A percentile compares a stretch with the other conserved stretches of the same genome.
These are phyloP conservation scores for Blechomonas ayalai DNA, from an alignment of 208 protist species.

Conservation along the genomic window DNA sequence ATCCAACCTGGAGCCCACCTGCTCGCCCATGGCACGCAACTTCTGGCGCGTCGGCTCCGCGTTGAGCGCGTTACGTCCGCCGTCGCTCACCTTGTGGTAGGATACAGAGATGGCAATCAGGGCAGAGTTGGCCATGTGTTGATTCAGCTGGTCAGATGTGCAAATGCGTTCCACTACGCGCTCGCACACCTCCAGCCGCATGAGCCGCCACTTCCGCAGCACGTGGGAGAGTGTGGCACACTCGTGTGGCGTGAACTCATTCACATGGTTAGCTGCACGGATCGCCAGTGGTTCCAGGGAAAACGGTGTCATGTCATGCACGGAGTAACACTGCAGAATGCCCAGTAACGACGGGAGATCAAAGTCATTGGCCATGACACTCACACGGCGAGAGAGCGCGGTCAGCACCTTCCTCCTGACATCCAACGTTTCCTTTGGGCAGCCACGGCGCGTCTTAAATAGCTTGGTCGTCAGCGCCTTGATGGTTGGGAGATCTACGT, in stretches of 20 bases:
- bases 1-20: slow-evolving; percentile 66
- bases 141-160: slow-evolving; percentile 66
- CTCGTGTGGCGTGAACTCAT: slow-evolving; percentile 81
- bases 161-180: slow-evolving; percentile 75
- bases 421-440: slow-evolving; percentile 72
- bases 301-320: slow-evolving; percentile 73
- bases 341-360: slow-evolving; percentile 81
- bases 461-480: slow-evolving; percentile 85
- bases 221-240: slow-evolving; percentile 76
- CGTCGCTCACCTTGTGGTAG: slow-evolving; percentile 67
- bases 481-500: slow-evolving; percentile 71
- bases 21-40: slow-evolving; percentile 80
- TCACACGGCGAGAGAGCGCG: slow-evolving; percentile 66
- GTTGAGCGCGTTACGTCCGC: slow-evolving; percentile 74
- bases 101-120: slow-evolving; percentile 66
- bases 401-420: slow-evolving; percentile 72
- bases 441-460: slow-evolving; percentile 80
- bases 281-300: slow-evolving; percentile 70
- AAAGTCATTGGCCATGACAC: slow-evolving; percentile 81
- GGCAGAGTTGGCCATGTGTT: slow-evolving; percentile 72
- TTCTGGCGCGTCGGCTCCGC: slow-evolving; percentile 82
- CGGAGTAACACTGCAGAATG: slow-evolving; percentile 85
- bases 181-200: slow-evolving; percentile 83
- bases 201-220: slow-evolving; percentile 66
- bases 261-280: slow-evolving; percentile 78